These are phyloP conservation scores for Oryza punctata DNA, from an alignment of 176 grass and related monocot species.

Conservation along the genomic window DNA sequence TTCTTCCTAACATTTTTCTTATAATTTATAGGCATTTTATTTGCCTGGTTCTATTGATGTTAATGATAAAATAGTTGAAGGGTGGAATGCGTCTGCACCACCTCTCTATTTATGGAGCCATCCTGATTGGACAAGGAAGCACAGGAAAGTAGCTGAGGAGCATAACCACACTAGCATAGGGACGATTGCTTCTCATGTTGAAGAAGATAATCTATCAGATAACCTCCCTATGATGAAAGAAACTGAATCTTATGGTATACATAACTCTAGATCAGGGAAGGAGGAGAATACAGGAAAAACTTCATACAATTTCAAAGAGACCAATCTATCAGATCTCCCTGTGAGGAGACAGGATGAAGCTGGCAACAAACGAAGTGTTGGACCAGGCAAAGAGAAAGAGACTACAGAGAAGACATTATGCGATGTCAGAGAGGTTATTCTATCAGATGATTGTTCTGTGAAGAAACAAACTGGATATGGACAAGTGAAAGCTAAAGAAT, in stretches of 20 bases:
- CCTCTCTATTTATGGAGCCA: slow-evolving; percentile 90
- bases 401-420: not conserved
- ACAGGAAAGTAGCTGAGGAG: slow-evolving; percentile 59
- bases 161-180: slow-evolving; percentile 45
- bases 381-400: slow-evolving; percentile 30
- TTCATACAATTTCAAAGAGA: slow-evolving; percentile 7
- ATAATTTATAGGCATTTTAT: slow-evolving; percentile 79
- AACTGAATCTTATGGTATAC: slow-evolving; percentile 23
- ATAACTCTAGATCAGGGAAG: slow-evolving; percentile 8
- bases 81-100: slow-evolving; percentile 83
- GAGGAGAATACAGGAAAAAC: not conserved
- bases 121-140: slow-evolving; percentile 68
- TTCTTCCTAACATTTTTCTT: slow-evolving; percentile 20
- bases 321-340: not conserved
- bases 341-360: slow-evolving; percentile 22
- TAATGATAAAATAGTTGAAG: slow-evolving; percentile 74
- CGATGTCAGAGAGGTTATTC: slow-evolving; percentile 17
- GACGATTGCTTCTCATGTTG: not conserved
- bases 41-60: slow-evolving; percentile 87
- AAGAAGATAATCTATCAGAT: slow-evolving; percentile 20
- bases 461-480: slow-evolving; percentile 27
- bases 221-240: slow-evolving; percentile 4
- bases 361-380: not conserved
- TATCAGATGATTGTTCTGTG: slow-evolving; percentile 12
- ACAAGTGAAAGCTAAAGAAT: slow-evolving; percentile 18